Evolutionary conservation across 192 early-diverging fungal species (phyloP).

Genomic region (Pilobolus umbonatus): DNA sequence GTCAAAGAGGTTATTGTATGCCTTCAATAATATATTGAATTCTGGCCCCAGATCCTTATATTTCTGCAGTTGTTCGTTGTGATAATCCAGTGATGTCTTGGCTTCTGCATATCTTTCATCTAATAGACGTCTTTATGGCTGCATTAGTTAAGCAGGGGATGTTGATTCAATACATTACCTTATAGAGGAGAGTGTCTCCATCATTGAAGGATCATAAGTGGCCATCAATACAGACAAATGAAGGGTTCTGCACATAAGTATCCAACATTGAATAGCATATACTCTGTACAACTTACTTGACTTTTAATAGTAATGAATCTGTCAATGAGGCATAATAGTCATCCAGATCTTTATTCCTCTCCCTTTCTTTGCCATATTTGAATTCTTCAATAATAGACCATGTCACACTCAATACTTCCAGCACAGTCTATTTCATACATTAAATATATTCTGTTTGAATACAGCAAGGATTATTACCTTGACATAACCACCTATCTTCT

Average conservation of each 20-base stretch:
- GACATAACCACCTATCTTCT: too few species aligned
- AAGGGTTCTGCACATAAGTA: not conserved
- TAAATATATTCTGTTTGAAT: too few species aligned
- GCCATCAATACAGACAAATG: conserved; percentile 3
- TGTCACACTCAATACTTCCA: not conserved
- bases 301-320: not conserved
- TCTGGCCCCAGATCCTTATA: conserved; percentile 1
- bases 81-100: not conserved
- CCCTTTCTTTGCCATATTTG: not conserved
- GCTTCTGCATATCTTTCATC: not conserved
- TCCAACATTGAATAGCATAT: not conserved
- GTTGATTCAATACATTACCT: not conserved
- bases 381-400: conserved; percentile 10
- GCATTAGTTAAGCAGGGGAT: not conserved
- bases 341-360: not conserved
- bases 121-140: not conserved
- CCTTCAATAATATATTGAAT: not conserved
- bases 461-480: too few species aligned
- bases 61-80: not conserved
- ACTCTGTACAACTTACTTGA: not conserved
- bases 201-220: not conserved
- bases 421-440: not conserved
- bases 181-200: not conserved
- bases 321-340: not conserved
- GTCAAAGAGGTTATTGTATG: not conserved